Conservation (phyloP, 2,329 filamentous ascomycete species). For the Fusarium luffae region DNA sequence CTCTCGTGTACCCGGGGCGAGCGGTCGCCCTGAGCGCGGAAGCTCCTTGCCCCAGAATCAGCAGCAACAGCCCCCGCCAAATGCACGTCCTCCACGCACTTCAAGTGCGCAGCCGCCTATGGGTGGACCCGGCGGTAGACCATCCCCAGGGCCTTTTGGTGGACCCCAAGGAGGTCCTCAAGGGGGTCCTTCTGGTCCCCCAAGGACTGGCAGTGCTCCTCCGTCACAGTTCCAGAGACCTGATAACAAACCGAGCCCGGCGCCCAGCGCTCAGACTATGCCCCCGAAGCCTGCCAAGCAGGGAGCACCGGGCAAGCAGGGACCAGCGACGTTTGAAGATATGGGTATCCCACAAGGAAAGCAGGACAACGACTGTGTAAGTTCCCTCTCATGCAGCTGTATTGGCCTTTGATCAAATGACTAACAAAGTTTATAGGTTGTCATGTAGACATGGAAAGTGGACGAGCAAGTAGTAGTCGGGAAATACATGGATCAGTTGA, state of each 20-base stretch:
- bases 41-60: slow-evolving; percentile 48
- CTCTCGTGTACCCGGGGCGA: slow-evolving; percentile 48
- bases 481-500: slow-evolving; percentile 5
- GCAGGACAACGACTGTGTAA: slow-evolving; percentile 90
- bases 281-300: slow-evolving; percentile 62
- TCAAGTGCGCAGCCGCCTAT: slow-evolving; percentile 40
- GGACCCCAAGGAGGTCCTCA: slow-evolving; percentile 33
- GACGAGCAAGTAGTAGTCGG: not conserved
- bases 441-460: slow-evolving; percentile 40
- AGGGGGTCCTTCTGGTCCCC: slow-evolving; percentile 29
- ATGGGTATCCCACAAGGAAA: slow-evolving; percentile 94
- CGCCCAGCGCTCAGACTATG: slow-evolving; percentile 51
- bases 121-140: slow-evolving; percentile 38
- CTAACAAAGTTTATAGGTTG: slow-evolving; percentile 35
- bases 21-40: slow-evolving; percentile 48
- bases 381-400: slow-evolving; percentile 46
- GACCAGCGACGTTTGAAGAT: slow-evolving; percentile 95
- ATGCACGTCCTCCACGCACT: slow-evolving; percentile 37
- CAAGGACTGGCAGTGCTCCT: slow-evolving; percentile 54
- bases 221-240: slow-evolving; percentile 48
- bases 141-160: slow-evolving; percentile 40
- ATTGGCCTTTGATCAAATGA: not conserved
- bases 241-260: slow-evolving; percentile 46
- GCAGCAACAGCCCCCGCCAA: slow-evolving; percentile 14
- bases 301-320: slow-evolving; percentile 76